Conservation (phyloP, 2,329 filamentous ascomycete genomes). For the Leptoxyphium fumago region DNA sequence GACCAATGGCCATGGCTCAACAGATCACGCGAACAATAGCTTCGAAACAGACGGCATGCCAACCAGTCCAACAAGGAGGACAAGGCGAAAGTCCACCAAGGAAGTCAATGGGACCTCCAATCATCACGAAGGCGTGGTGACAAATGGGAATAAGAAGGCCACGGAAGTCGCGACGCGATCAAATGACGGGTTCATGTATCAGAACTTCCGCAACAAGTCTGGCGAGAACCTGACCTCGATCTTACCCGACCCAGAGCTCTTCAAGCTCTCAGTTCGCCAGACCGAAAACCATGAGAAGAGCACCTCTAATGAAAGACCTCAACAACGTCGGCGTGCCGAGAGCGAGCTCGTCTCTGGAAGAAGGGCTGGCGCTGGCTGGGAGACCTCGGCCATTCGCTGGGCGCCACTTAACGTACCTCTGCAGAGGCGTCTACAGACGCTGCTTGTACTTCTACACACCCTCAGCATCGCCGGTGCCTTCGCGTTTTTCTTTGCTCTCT, state of each 20-base stretch:
- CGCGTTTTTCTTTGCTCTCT: constrained; percentile 77
- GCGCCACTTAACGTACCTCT: constrained; percentile 62
- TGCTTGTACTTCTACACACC: constrained; percentile 35
- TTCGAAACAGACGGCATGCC: constrained; percentile 17
- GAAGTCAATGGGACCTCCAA: neutral
- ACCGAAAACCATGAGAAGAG: neutral
- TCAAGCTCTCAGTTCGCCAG: neutral
- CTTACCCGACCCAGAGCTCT: constrained; percentile 19
- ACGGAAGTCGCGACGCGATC: neutral
- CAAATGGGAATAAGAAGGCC: neutral
- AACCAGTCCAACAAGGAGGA: constrained; percentile 3
- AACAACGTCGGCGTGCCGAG: constrained; percentile 4
- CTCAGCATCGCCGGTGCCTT: constrained; percentile 38
- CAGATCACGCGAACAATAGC: constrained; percentile 13
- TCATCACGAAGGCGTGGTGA: neutral
- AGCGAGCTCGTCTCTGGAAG: constrained; percentile 36
- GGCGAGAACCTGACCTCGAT: constrained; percentile 32
- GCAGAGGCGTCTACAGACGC: constrained; percentile 35
- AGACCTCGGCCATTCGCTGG: constrained; percentile 52
- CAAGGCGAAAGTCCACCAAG: neutral
- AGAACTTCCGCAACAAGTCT: constrained; percentile 29
- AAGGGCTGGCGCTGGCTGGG: constrained; percentile 39
- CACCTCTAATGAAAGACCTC: constrained; percentile 6
- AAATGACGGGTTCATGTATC: constrained; percentile 22
- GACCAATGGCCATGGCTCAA: constrained; percentile 3